Conservation (phyloP, 495 filamentous ascomycete species). For the Coniosporium apollinis region DNA sequence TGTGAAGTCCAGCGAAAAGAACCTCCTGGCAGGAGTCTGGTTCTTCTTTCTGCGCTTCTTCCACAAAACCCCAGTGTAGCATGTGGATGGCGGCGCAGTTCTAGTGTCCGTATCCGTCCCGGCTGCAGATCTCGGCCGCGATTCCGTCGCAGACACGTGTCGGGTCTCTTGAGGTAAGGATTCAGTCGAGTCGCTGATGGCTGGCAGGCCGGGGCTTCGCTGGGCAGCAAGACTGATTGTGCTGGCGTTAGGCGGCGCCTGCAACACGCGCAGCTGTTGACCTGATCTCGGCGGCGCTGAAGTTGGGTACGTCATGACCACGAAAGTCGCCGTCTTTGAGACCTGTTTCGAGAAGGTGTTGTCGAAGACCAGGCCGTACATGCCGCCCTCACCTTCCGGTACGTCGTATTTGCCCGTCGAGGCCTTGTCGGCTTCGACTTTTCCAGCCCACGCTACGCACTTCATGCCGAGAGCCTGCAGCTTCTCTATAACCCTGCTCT, state of each 20-base stretch:
- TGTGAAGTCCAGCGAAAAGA: conserved; percentile 86
- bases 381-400: conserved; percentile 51
- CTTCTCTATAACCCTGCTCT: conserved; percentile 57
- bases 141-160: conserved; percentile 6
- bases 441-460: conserved; percentile 74
- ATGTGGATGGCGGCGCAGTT: conserved; percentile 22
- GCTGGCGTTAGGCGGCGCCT: conserved; percentile 27
- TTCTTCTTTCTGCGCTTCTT: conserved; percentile 86
- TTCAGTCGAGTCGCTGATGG: conserved; percentile 19
- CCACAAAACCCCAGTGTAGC: conserved; percentile 65
- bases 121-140: conserved; percentile 16
- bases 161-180: conserved; percentile 13
- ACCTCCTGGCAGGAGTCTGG: conserved; percentile 82
- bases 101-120: conserved; percentile 7
- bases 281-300: conserved; percentile 64
- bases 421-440: conserved; percentile 94
- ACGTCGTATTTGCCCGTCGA: conserved; percentile 81
- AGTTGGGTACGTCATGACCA: conserved; percentile 83
- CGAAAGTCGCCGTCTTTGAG: conserved; percentile 86
- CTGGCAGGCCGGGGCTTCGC: conserved; percentile 16
- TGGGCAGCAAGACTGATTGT: conserved; percentile 34
- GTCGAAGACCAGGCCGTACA: conserved; percentile 95
- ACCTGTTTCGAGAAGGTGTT: conserved; percentile 96
- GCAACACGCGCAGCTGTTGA: conserved; percentile 43
- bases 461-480: conserved; percentile 73